Conservation (phyloP, 208 protist species). For the Herpetomonas tarakana region DNA sequence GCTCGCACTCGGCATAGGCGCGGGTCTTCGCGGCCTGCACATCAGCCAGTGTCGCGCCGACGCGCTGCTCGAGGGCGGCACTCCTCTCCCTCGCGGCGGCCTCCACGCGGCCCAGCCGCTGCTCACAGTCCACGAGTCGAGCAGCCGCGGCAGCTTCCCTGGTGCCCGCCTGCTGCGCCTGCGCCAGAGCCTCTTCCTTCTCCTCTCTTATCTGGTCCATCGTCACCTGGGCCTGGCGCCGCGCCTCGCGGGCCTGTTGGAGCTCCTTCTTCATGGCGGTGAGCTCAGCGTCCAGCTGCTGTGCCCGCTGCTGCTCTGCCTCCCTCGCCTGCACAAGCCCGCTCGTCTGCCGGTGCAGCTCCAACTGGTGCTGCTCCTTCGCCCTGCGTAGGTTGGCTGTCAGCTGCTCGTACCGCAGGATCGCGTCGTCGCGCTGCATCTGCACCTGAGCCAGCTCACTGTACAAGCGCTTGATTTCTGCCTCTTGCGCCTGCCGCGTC, state of each 20-base stretch:
- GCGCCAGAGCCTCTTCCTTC: conserved; percentile 6
- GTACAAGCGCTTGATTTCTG: conserved; percentile 76
- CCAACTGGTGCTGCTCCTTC: conserved; percentile 32
- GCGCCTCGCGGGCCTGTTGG: conserved; percentile 14
- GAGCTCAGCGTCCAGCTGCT: conserved; percentile 23
- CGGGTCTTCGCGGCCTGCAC: conserved; percentile 22
- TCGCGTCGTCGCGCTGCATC: conserved; percentile 65
- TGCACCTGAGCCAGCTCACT: conserved; percentile 53
- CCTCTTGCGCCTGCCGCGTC: conserved; percentile 57
- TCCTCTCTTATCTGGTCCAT: conserved; percentile 10
- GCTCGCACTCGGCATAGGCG: conserved; percentile 27
- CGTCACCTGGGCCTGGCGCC: conserved; percentile 21
- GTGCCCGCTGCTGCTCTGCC: conserved; percentile 16
- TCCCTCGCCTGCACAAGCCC: conserved; percentile 23
- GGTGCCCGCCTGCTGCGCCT: conserved; percentile 20
- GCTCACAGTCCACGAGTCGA: conserved; percentile 11
- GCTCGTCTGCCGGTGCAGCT: conserved; percentile 29
- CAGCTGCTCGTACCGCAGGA: conserved; percentile 70
- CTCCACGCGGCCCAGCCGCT: conserved; percentile 14
- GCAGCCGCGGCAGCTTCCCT: conserved; percentile 15
- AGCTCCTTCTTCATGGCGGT: conserved; percentile 4
- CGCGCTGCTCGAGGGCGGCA: conserved; percentile 18
- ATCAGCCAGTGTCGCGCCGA: conserved; percentile 24
- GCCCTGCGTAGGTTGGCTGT: conserved; percentile 42
- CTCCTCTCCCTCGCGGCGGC: conserved; percentile 24